phyloP scores from a whole-genome alignment of 2,329 filamentous ascomycete species.

The Ophidiomyces ophidiicola region DNA sequence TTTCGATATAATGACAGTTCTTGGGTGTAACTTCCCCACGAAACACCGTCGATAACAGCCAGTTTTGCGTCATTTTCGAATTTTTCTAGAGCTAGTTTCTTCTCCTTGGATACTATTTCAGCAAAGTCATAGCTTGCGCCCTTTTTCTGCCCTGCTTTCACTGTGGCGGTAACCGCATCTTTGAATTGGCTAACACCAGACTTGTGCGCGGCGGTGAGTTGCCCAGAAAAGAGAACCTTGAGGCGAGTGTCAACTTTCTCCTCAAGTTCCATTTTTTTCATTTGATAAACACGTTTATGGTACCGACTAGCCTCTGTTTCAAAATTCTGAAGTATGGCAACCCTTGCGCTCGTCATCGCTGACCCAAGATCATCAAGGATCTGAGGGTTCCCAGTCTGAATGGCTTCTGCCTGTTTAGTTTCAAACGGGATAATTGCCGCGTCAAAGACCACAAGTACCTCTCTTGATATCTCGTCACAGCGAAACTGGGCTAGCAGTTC shows the following conservation, averaged over 20 bases:
- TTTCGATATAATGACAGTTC: conserved; percentile 72
- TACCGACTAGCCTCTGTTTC: conserved; percentile 85
- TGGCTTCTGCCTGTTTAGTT: conserved; percentile 65
- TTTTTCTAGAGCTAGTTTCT: conserved; percentile 57
- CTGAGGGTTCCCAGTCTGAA: conserved; percentile 57
- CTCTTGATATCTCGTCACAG: conserved; percentile 89
- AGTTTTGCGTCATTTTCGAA: conserved; percentile 67
- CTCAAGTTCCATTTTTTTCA: conserved; percentile 76
- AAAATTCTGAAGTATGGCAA: conserved; percentile 67
- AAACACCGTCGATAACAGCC: conserved; percentile 62
- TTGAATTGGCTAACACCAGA: conserved; percentile 71
- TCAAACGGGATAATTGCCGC: conserved; percentile 70
- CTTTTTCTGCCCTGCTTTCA: conserved; percentile 87
- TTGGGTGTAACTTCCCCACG: conserved; percentile 78
- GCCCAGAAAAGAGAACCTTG: conserved; percentile 77
- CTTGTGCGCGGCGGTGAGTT: conserved; percentile 81
- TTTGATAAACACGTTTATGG: conserved; percentile 85
- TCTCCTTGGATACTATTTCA: conserved; percentile 77
- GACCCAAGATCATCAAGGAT: conserved; percentile 64
- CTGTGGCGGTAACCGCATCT: conserved; percentile 71
- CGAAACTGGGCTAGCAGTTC: conserved; percentile 93
- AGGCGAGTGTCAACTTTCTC: conserved; percentile 76
- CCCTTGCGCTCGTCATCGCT: conserved; percentile 59
- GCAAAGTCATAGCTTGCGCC: conserved; percentile 88
- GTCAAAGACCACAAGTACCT: conserved; percentile 77